These are phyloP conservation scores for Silene coronaria DNA, from an alignment of 179 eudicot genomes.

Conservation along the genomic window DNA sequence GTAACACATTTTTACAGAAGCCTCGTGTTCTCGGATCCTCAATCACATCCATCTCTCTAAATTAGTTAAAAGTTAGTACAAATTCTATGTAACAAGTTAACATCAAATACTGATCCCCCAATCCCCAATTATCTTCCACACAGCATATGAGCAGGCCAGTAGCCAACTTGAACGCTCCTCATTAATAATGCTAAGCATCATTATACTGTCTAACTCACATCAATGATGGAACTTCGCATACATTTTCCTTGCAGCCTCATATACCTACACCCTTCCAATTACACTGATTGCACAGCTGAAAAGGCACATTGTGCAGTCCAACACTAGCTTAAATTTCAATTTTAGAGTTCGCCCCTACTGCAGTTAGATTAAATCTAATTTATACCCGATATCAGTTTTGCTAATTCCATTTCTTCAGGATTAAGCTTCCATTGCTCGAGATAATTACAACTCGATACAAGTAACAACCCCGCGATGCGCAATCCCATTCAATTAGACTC, in stretches of 20 bases:
- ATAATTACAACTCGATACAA: constrained; percentile 6
- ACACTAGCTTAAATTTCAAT: background rate
- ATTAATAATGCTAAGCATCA: background rate
- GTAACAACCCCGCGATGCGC: background rate
- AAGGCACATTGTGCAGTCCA: too few relatives aligned
- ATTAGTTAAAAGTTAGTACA: background rate
- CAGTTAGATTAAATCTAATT: background rate
- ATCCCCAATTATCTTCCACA: background rate
- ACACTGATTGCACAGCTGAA: too few relatives aligned
- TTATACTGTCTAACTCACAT: background rate
- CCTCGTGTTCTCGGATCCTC: background rate
- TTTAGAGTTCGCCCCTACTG: background rate
- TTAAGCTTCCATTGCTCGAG: background rate
- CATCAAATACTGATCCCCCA: background rate
- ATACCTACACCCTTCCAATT: too few relatives aligned
- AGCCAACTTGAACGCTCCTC: background rate
- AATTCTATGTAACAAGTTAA: background rate
- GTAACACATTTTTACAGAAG: background rate
- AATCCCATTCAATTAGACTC: background rate
- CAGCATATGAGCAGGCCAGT: background rate
- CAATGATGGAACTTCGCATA: background rate
- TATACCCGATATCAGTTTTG: background rate
- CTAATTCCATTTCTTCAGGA: background rate
- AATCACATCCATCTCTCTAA: background rate
- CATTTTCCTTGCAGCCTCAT: background rate